Evolutionary conservation across 352 stramenopile species (phyloP).

Genomic region (Phytopythium oedochilum): DNA sequence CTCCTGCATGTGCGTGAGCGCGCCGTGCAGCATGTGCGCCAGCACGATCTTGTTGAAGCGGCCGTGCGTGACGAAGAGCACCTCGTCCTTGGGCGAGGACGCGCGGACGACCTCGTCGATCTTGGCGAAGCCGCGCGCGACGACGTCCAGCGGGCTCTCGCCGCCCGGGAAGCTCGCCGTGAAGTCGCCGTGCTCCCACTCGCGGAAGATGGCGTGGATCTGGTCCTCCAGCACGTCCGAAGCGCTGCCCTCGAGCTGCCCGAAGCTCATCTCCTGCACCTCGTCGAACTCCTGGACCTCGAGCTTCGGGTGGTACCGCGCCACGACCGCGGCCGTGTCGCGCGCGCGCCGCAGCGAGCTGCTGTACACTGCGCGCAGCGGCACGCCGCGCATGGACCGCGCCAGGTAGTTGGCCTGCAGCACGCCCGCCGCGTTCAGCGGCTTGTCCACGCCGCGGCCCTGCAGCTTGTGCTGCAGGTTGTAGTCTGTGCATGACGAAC

Average conservation of each 20-base stretch:
- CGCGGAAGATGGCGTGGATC: constrained; percentile 53
- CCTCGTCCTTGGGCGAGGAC: constrained; percentile 37
- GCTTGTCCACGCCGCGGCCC: constrained; percentile 70
- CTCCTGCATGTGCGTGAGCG: constrained; percentile 52
- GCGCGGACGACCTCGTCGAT: constrained; percentile 52
- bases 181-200: constrained; percentile 58
- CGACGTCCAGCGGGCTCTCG: constrained; percentile 67
- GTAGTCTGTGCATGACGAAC: too few species aligned
- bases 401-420: constrained; percentile 58
- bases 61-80: constrained; percentile 77
- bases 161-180: constrained; percentile 48
- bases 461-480: constrained; percentile 73
- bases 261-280: constrained; percentile 85
- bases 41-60: constrained; percentile 86
- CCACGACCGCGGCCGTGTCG: constrained; percentile 49
- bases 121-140: constrained; percentile 50
- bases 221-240: constrained; percentile 44
- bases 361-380: constrained; percentile 64
- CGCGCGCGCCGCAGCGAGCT: constrained; percentile 45
- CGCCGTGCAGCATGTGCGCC: constrained; percentile 57
- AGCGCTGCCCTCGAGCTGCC: constrained; percentile 58
- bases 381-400: constrained; percentile 59
- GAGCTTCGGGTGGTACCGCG: constrained; percentile 47
- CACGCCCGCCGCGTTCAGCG: constrained; percentile 54
- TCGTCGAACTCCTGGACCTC: constrained; percentile 55